Evolutionary conservation across 2,329 filamentous ascomycete species (phyloP), one percentile per base, ranked within the genome.

Genomic region (Neofusicoccum laricinum): DNA sequence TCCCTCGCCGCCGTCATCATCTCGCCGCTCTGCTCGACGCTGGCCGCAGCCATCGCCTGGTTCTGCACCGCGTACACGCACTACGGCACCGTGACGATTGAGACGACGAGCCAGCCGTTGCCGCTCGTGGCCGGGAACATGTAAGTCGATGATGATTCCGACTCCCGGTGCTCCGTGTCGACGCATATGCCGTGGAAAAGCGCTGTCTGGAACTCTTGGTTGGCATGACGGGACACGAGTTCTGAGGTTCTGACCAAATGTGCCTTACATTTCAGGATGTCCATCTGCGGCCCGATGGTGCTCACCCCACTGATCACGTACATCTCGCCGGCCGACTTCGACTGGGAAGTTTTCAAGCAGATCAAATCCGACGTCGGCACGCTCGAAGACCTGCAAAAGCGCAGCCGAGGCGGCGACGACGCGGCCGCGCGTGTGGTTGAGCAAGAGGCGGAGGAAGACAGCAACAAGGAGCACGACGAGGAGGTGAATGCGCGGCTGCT

Each of bases 21-120:
- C 3, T 78, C 83, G 0, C 83, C 84, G 0, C 68, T 85, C 0
- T 70, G 85, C 0, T 84, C 84, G 0, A 77, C 85, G 66, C 76
- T 75, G 0, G 83, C 82, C 0, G 84, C 83, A 0, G 75, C 86
- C 8, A 79, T 77, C 0, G 74, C 74, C 14, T 78, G 76, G 76
- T 68, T 78, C 8, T 68, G 75, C 8, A 74, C 71, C 3, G 73
- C 76, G 2, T 67, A 72, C n/a, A 70, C 70, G n/a, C 67, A 75
- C 21, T 73, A 74, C 48, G 69, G 76, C 40, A 69, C 68, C 2
- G 69, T 77, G 36, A 75, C 73, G 38, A 74, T 71, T 15, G 69
- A 75, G 38, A 71, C 66, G 1, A 74, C 73, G 1, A 66, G 82
- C 0, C 49, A 57, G 17, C 49, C 49, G 11, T 14, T 57, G 25